Evolutionary conservation across 768 basidiomycete species (phyloP).

Genomic region (Panellus pusillus): DNA sequence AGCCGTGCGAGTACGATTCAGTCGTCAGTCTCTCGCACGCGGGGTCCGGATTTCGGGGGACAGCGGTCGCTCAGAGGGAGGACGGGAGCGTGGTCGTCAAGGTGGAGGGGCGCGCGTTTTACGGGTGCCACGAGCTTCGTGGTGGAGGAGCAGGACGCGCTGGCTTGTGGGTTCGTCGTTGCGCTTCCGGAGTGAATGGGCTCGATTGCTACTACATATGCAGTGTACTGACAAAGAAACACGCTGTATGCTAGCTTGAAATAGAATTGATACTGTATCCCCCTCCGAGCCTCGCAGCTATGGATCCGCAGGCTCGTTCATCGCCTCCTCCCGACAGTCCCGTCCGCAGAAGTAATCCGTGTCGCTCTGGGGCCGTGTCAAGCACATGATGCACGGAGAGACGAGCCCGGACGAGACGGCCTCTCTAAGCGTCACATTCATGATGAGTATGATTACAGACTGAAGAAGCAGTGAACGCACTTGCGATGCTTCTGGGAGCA

Average conservation of each 20-base stretch:
- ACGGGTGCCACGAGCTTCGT: constrained; percentile 28
- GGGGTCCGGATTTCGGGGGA: constrained; percentile 28
- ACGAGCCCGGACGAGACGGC: constrained; percentile 54
- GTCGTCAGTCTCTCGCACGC: constrained; percentile 26
- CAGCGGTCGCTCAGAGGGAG: constrained; percentile 20
- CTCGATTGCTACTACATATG: background rate
- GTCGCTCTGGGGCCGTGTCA: constrained; percentile 56
- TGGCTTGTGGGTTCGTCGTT: constrained; percentile 15
- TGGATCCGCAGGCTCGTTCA: constrained; percentile 41
- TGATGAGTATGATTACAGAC: background rate
- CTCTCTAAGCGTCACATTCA: constrained; percentile 41
- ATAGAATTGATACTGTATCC: too few species aligned
- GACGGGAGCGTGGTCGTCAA: constrained; percentile 24
- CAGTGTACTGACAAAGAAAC: background rate
- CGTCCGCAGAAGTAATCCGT: constrained; percentile 64
- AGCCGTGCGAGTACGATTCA: constrained; percentile 34
- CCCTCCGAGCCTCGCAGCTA: background rate
- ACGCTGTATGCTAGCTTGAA: too few species aligned
- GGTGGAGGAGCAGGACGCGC: constrained; percentile 16
- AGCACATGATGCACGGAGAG: constrained; percentile 64
- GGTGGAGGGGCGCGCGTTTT: constrained; percentile 33
- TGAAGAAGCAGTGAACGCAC: constrained; percentile 39
- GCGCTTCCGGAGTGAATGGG: background rate
- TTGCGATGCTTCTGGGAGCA: constrained; percentile 64
- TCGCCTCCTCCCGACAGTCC: constrained; percentile 58